phyloP scores from a whole-genome alignment of 495 filamentous ascomycete species.

The Penicillium malachiteum region DNA sequence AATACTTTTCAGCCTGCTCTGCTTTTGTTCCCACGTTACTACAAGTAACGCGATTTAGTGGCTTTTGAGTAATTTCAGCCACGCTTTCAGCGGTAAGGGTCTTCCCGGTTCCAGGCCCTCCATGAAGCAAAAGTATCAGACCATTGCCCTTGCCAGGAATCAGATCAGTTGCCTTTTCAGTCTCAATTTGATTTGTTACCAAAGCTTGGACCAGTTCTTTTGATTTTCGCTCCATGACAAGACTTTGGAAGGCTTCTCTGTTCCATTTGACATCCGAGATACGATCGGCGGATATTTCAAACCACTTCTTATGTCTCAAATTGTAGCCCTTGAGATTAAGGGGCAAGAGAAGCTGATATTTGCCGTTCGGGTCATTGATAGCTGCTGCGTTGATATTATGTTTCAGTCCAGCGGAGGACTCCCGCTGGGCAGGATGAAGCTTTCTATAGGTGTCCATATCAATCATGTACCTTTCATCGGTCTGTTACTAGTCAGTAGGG shows the following conservation, averaged over 20 bases:
- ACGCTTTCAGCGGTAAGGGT: conserved; percentile 36
- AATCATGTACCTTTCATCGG: conserved; percentile 21
- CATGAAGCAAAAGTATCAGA: conserved; percentile 52
- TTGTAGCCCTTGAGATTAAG: conserved; percentile 32
- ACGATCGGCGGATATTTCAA: conserved; percentile 34
- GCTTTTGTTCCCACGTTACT: conserved; percentile 40
- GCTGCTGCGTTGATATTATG: too few relatives aligned
- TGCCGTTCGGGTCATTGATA: background rate
- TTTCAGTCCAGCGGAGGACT: too few relatives aligned
- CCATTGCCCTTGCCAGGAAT: conserved; percentile 41
- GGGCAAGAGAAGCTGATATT: conserved; percentile 26
- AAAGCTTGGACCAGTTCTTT: conserved; percentile 56
- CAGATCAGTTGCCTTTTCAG: conserved; percentile 31
- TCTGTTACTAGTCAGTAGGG: conserved; percentile 2
- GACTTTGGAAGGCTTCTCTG: conserved; percentile 47
- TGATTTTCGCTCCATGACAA: conserved; percentile 49
- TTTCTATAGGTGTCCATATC: conserved; percentile 18
- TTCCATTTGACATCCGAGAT: conserved; percentile 48
- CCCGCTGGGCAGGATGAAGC: too few relatives aligned
- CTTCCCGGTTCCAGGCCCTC: conserved; percentile 47
- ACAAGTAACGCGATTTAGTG: conserved; percentile 30
- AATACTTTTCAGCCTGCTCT: conserved; percentile 37
- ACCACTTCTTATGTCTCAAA: conserved; percentile 41
- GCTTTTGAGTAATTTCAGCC: conserved; percentile 25
- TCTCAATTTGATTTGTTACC: conserved; percentile 30